Percentiles rank a stretch among this genome's conserved stretches.
Evolutionary conservation across 2,329 filamentous ascomycete species (phyloP).

Genomic region (Fusarium heterosporum): DNA sequence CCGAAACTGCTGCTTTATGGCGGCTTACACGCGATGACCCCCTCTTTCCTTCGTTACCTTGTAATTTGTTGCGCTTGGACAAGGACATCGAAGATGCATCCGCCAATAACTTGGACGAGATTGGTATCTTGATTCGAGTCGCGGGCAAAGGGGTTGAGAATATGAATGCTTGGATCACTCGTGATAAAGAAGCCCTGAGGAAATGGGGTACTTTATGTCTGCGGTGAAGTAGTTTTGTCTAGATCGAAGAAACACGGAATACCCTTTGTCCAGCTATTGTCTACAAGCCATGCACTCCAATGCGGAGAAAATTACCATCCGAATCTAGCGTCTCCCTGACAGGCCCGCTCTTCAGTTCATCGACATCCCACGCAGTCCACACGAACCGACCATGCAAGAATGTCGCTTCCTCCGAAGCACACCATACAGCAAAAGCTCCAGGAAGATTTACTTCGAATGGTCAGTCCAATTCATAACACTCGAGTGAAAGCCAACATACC

Average conservation of each 20-base stretch:
- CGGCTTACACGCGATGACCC: background rate
- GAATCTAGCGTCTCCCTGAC: background rate
- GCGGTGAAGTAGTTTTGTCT: background rate
- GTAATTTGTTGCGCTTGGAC: constrained; percentile 1
- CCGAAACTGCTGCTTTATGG: background rate
- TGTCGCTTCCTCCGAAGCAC: background rate
- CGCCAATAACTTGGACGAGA: background rate
- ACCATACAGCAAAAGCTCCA: background rate
- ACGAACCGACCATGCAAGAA: constrained; percentile 11
- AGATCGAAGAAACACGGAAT: background rate
- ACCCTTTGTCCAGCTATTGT: background rate
- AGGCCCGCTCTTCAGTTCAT: background rate
- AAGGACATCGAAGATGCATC: background rate
- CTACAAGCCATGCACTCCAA: constrained; percentile 3
- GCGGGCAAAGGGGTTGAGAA: background rate
- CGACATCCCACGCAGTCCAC: constrained; percentile 11
- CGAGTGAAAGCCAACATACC: background rate
- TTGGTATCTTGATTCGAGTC: background rate
- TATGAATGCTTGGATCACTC: background rate
- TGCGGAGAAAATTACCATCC: background rate
- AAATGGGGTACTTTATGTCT: background rate
- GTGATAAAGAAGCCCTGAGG: background rate
- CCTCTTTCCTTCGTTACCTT: background rate
- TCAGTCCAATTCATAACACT: no score
- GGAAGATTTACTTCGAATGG: background rate